Evolutionary conservation across 495 filamentous ascomycete genomes (phyloP).

Genomic region (Talaromyces liani): DNA sequence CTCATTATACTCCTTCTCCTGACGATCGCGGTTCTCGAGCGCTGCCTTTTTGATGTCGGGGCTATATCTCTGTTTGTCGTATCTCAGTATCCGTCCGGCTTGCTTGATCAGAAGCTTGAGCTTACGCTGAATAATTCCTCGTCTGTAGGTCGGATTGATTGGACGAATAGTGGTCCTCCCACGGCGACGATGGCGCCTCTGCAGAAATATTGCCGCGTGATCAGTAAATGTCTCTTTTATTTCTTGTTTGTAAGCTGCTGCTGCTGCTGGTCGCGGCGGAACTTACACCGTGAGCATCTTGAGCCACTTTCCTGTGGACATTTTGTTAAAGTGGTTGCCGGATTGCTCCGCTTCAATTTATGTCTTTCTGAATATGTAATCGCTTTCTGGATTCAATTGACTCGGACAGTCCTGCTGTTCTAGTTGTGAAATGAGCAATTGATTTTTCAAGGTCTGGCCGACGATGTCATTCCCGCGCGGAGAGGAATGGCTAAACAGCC

Average conservation of each 20-base stretch:
- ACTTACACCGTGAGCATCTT: slow-evolving; percentile 50
- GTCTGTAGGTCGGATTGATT: slow-evolving; percentile 74
- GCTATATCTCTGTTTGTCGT: slow-evolving; percentile 63
- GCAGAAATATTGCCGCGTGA: not conserved
- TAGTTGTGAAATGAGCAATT: not conserved
- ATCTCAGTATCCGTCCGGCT: not conserved
- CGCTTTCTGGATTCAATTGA: not conserved
- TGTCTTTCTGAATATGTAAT: not conserved
- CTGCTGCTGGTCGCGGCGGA: not conserved
- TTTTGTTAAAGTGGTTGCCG: not conserved
- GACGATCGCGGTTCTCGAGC: slow-evolving; percentile 62
- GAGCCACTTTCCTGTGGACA: slow-evolving; percentile 36
- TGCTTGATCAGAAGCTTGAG: not conserved
- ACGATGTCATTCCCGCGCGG: not conserved
- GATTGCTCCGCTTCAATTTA: not conserved
- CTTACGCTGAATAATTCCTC: slow-evolving; percentile 75
- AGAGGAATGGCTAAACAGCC: not conserved
- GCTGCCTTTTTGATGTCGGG: slow-evolving; percentile 83
- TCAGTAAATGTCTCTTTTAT: not conserved
- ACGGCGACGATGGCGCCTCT: slow-evolving; percentile 64
- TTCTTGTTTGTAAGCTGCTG: not conserved
- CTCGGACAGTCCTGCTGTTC: not conserved
- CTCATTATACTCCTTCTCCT: slow-evolving; percentile 78
- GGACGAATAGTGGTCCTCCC: slow-evolving; percentile 80
- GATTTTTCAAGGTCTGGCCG: not conserved